Conservation (phyloP, 768 basidiomycete species). For the Leccinellum albellum region DNA sequence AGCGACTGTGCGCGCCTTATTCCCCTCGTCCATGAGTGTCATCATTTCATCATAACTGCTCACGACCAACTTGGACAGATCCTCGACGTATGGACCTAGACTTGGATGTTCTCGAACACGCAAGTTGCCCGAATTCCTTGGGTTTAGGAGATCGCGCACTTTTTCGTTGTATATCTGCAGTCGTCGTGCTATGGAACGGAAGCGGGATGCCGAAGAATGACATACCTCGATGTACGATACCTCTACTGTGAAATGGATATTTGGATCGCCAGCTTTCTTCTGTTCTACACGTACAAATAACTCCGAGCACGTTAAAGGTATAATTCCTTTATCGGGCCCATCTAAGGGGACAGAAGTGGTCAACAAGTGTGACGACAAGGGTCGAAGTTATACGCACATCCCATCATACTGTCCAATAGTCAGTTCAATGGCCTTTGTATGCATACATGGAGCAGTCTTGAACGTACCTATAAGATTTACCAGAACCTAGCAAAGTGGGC, state of each 20-base stretch:
- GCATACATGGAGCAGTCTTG: neutral
- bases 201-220: neutral
- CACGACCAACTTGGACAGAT: constrained; percentile 90
- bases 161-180: constrained; percentile 92
- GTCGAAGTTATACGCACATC: constrained; percentile 56
- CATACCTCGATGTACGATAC: constrained; percentile 95
- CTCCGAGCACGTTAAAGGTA: constrained; percentile 91
- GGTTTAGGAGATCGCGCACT: constrained; percentile 95
- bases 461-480: constrained; percentile 85
- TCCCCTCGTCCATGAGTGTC: constrained; percentile 99
- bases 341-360: constrained; percentile 44
- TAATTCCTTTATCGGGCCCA: constrained; percentile 94
- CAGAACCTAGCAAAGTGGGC: constrained; percentile 56
- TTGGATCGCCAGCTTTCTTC: constrained; percentile 60
- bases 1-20: constrained; percentile 96
- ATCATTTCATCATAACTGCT: constrained; percentile 95
- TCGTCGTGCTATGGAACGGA: neutral
- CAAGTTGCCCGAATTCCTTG: constrained; percentile 93
- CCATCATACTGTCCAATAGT: constrained; percentile 74
- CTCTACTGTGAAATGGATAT: constrained; percentile 84
- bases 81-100: constrained; percentile 97
- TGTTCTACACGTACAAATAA: constrained; percentile 79
- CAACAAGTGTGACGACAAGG: constrained; percentile 1
- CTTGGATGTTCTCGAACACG: constrained; percentile 97
- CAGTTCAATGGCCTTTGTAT: constrained; percentile 5